Evolutionary conservation across 306 rosid species (phyloP).

Genomic region (Lagenaria siceraria): DNA sequence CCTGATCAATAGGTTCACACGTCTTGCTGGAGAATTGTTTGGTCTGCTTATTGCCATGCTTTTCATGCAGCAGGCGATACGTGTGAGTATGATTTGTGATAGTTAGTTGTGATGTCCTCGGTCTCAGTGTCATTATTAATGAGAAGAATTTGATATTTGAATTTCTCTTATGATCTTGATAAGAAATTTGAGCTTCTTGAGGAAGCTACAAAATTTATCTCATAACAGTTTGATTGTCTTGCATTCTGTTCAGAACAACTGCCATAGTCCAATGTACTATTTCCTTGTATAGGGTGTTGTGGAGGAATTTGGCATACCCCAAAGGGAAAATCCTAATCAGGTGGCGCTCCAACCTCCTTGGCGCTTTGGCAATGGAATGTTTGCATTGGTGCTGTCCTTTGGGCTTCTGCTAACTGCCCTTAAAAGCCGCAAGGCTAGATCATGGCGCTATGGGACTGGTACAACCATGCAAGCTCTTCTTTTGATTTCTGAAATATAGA

Average conservation of each 20-base stretch:
- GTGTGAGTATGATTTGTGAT: slow-evolving; percentile 34
- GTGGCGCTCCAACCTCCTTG: slow-evolving; percentile 56
- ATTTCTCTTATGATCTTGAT: not conserved
- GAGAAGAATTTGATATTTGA: not conserved
- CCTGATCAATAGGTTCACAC: slow-evolving; percentile 84
- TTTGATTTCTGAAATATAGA: not conserved
- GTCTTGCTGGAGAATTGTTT: slow-evolving; percentile 88
- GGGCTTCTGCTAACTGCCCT: slow-evolving; percentile 84
- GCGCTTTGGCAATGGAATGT: slow-evolving; percentile 97
- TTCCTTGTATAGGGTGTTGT: slow-evolving; percentile 61
- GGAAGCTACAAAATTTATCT: not conserved
- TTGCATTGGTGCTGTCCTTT: slow-evolving; percentile 80
- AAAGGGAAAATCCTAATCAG: slow-evolving; percentile 36
- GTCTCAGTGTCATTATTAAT: not conserved
- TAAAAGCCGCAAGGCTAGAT: slow-evolving; percentile 86
- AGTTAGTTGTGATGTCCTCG: not conserved
- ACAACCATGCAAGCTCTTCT: slow-evolving; percentile 1
- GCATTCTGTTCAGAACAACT: slow-evolving; percentile 5
- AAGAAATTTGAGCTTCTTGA: not conserved
- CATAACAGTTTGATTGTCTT: slow-evolving; percentile 1
- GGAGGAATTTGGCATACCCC: slow-evolving; percentile 70
- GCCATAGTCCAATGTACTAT: slow-evolving; percentile 3
- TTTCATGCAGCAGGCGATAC: slow-evolving; percentile 95
- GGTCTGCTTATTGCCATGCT: slow-evolving; percentile 92
- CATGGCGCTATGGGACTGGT: slow-evolving; percentile 97